These are phyloP conservation scores for Thermothelomyces thermophilus DNA, from an alignment of 2,329 filamentous ascomycete genomes.

Conservation along the genomic window DNA sequence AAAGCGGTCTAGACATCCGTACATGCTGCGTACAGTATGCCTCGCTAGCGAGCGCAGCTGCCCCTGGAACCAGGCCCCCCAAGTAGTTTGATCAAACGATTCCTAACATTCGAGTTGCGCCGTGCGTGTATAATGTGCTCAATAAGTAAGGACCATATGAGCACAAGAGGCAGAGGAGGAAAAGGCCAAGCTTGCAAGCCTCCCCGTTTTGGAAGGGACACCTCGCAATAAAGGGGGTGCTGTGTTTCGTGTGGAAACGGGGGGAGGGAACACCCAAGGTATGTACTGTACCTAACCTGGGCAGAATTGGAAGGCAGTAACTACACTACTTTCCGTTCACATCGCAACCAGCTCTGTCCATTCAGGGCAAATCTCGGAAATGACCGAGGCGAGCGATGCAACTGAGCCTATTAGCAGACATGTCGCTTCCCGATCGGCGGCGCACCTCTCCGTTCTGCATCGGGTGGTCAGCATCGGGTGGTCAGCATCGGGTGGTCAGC, in stretches of 20 bases:
- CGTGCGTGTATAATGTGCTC: too few relatives aligned
- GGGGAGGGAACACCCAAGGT: not conserved
- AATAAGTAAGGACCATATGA: too few relatives aligned
- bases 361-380: not conserved
- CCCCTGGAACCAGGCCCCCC: constrained; percentile 14
- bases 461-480: too few relatives aligned
- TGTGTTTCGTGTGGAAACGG: constrained; percentile 4
- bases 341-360: not conserved
- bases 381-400: not conserved
- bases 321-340: not conserved
- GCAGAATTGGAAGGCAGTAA: too few relatives aligned
- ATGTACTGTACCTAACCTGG: too few relatives aligned
- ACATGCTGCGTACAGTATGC: too few relatives aligned
- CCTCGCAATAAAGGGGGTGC: not conserved
- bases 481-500: too few relatives aligned
- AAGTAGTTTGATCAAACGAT: not conserved
- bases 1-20: constrained; percentile 11
- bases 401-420: constrained; percentile 15
- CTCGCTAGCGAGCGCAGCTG: constrained; percentile 6
- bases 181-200: constrained; percentile 1
- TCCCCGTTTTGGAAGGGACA: not conserved
- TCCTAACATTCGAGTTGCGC: too few relatives aligned
- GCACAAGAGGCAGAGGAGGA: too few relatives aligned
- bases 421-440: constrained; percentile 1
- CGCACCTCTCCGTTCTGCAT: constrained; percentile 11